Evolutionary conservation across 352 stramenopile species (phyloP), one percentile per base, ranked within the genome.

Genomic region (Globisporangium irregulare): DNA sequence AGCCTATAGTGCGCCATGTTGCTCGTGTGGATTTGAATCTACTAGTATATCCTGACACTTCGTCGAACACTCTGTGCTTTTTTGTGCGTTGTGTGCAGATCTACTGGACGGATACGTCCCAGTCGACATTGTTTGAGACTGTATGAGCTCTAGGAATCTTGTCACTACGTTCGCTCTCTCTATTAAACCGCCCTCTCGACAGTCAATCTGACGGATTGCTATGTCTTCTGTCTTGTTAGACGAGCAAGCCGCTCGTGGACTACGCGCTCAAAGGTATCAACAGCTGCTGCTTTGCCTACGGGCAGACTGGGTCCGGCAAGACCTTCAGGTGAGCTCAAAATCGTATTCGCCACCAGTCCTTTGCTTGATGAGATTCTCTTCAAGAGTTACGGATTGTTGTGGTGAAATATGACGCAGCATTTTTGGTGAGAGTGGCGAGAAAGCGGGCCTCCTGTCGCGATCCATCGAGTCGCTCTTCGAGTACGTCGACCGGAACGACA

Each of bases 221-320:
- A 9, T 29, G 10, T 22, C 10, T 25, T 38, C 9, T 59, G 25
- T 20, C 5, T 0, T 1, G 55, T 6, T 62, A 95, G 87, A 90
- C 85, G 1, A 95, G 87, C 58, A 93, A 95, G 58, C 79, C 77
- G 9, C 78, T 97, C 32, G 89, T 98, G 4, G 90, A 98, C 62
- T 95, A 97, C 56, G 84, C 91, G 6, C 68, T 98, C 70, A 89
- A 90, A 59, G 94, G 93, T 29, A 97, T 97, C 79, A 98, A 98
- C 70, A 94, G 89, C 50, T 98, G 94, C 72, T 98, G 91, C 67
- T 98, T 98, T 72, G 94, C 94, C 8, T 98, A 97, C 64, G 91
- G 91, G 1, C 87, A 97, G 64, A 97, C 91, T 22, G 91, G 89
- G 0, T 93, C 83, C 4, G 86, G 84, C 32, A 94, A 94, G 67